Evolutionary conservation across 139 green algal genomes (phyloP), one percentile per base, ranked within the genome.

Genomic region (Limnomonas spitsbergensis): DNA sequence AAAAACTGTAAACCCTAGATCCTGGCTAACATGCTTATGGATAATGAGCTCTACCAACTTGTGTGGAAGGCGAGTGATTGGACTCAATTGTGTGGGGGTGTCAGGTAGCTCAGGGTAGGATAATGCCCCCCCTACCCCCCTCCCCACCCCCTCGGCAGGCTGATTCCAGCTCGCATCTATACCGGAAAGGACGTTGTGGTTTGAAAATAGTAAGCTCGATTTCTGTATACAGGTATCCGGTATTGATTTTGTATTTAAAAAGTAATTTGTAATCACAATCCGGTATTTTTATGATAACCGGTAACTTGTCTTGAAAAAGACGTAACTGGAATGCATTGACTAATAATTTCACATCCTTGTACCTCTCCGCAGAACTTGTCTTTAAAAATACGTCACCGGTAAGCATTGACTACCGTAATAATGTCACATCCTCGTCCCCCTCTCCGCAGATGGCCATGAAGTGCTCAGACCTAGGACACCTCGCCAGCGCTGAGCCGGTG

Each of bases 391-490:
- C 20, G 47, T 14, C 47, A 29, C 14, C 20, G 47, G 20, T 29
- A 61, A 29, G 47, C 47, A 29, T 20, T 61, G 47, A 61, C 47
- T n/a, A n/a, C n/a, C n/a, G n/a, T n/a, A n/a, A n/a, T n/a, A n/a
- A n/a, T n/a, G n/a, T n/a, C n/a, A n/a, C n/a, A n/a, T 61, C 66
- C 29, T 72, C 26, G 7, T 20, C 29, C 7, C 36, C n/a, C 31
- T 20, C 9, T 34, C 36, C 80, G 69, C 76, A 90, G 83, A 69
- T 90, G 66, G 47, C 47, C 1, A 53, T 90, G 29, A 90, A 90
- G 73, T 78, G 75, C 47, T 76, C 82, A 9, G 86, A 90, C 42
- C 53, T 90, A 69, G 79, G 83, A 2, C 86, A 90, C 69, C 53
- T 88, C n/a, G 73, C 83, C 2, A 76, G 78, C 20, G 66, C 81